These are phyloP conservation scores for Rhizopus microsporus DNA, from an alignment of 371 early-diverging fungal species.

Conservation along the genomic window DNA sequence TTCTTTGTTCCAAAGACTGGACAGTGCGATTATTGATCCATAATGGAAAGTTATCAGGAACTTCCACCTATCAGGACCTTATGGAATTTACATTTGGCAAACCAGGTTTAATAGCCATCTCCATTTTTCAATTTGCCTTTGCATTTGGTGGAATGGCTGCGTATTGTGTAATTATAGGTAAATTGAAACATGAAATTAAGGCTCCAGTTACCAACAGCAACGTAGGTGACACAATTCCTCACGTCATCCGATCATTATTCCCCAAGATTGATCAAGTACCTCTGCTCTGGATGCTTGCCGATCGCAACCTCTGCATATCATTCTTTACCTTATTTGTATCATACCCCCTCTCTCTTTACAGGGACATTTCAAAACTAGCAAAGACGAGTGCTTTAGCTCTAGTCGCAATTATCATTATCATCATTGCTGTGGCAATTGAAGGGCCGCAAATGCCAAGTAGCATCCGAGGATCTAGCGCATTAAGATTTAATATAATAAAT, in stretches of 20 bases:
- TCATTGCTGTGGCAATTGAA: constrained; percentile 69
- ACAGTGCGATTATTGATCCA: constrained; percentile 71
- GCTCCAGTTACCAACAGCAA: constrained; percentile 10
- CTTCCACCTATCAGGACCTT: constrained; percentile 75
- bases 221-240: constrained; percentile 76
- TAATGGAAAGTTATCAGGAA: constrained; percentile 71
- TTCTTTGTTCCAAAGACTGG: constrained; percentile 59
- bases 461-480: constrained; percentile 53
- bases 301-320: constrained; percentile 60
- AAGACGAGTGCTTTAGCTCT: constrained; percentile 80
- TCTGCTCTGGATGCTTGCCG: constrained; percentile 52
- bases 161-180: constrained; percentile 77
- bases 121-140: constrained; percentile 79
- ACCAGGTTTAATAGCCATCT: constrained; percentile 67
- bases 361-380: constrained; percentile 80
- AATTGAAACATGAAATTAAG: constrained; percentile 9
- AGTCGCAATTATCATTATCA: constrained; percentile 72
- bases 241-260: constrained; percentile 67
- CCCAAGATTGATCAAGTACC: constrained; percentile 59
- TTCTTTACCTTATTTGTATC: constrained; percentile 70
- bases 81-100: constrained; percentile 76
- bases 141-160: constrained; percentile 87
- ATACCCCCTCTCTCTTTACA: constrained; percentile 74
- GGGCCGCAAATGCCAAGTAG: constrained; percentile 61
- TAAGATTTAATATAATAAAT: constrained; percentile 53